These are phyloP conservation scores for Aspergillus egyptiacus DNA, from an alignment of 495 filamentous ascomycete species.

Conservation along the genomic window DNA sequence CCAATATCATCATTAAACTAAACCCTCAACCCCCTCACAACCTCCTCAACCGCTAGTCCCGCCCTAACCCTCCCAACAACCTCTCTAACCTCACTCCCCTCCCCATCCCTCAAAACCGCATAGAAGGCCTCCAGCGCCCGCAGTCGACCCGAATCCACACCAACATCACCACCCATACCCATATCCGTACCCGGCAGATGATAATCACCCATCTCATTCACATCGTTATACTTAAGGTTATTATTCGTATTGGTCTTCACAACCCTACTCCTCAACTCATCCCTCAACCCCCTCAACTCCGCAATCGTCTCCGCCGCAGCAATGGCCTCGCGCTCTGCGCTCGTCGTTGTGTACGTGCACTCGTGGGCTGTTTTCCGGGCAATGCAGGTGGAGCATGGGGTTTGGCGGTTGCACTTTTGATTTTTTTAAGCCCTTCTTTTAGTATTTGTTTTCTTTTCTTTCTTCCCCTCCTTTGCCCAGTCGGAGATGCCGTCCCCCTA, in stretches of 20 bases:
- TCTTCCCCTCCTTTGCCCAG: too few relatives aligned
- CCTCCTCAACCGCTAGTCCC: neutral
- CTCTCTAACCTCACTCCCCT: conserved; percentile 8
- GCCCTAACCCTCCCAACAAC: conserved; percentile 10
- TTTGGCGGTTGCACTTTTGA: conserved; percentile 17
- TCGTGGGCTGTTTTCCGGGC: conserved; percentile 7
- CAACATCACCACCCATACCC: neutral
- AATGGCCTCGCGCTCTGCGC: conserved; percentile 19
- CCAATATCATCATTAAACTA: neutral
- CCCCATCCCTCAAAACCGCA: conserved; percentile 10
- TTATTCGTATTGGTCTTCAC: too few relatives aligned
- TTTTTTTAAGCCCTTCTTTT: neutral
- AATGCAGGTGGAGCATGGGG: conserved; percentile 20
- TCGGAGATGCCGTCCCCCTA: too few relatives aligned
- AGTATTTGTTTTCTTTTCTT: neutral
- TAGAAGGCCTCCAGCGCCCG: conserved; percentile 17
- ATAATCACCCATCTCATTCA: too few relatives aligned
- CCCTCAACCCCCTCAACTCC: conserved; percentile 7
- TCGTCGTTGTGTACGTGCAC: conserved; percentile 17
- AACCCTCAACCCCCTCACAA: neutral
- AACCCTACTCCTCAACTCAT: neutral
- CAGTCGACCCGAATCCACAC: too few relatives aligned
- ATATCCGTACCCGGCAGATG: neutral
- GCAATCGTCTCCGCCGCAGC: conserved; percentile 18
- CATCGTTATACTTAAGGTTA: too few relatives aligned